Base-by-base conservation (phyloP, 202 grass and related monocot genomes). In the Dendrocalamus latiflorus region DNA sequence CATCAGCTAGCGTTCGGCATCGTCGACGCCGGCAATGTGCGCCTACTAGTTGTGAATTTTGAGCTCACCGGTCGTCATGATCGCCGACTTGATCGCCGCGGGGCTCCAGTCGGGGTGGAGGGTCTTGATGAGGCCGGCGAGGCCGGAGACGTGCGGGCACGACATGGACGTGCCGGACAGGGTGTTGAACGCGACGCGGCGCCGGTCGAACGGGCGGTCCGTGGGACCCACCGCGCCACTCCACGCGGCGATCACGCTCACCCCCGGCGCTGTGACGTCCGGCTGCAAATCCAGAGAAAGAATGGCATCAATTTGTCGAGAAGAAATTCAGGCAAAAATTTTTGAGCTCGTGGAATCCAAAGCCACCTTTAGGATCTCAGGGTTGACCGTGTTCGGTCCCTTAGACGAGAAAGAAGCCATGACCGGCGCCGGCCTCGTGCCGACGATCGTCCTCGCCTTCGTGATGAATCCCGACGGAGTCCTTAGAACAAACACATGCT, bases 161-260 rank as follows among this genome's bases (percentile, higher is more conserved):
- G 95, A 89, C 95, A 98, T 98, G 56, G 95, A 98, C 20, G 95
- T 98, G 55, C 92, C 90, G 26, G 92, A 93, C 0, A 45, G 30
- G 7, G 75, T 12, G 53, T 88, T 90, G 83, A 90, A 98, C 66
- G 79, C 18, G 16, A 91, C 87, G 6, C 92, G 89, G 0, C 91
- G 89, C 56, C 39, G 65, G 84, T 97, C 91, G 8, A 49, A 71
- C 7, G 59, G 33, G 0, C 3, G 12, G 10, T 22, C 45, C 0
- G 89, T 67, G 1, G 89, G 89, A 26, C 79, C 6, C 28, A 9
- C 24, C 18, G 39, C 74, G 50, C 59, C 74, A 42, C 38, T 85
- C 76, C 74, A 97, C 38, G 94, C 83, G 22, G 94, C 91, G 71
- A 97, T 83, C 9, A 97, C 61, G 84, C 17, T 38, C 63, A 86